A percentile compares a stretch with the other conserved stretches of the same genome.
These are phyloP conservation scores for Metarhizium rileyi DNA, from an alignment of 2,329 filamentous ascomycete genomes.

Conservation along the genomic window DNA sequence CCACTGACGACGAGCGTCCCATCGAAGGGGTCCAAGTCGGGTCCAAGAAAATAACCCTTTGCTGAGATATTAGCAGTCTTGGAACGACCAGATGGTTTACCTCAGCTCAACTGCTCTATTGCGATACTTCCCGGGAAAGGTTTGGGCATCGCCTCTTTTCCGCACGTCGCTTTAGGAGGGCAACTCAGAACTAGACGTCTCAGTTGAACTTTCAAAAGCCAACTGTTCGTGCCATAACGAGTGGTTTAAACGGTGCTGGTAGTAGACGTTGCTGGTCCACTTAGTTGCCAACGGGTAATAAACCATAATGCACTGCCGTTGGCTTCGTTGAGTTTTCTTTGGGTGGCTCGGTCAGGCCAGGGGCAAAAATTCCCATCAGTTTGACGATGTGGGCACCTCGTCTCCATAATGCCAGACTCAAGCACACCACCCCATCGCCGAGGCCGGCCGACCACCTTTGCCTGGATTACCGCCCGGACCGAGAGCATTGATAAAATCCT, in stretches of 20 bases:
- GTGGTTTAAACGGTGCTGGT: no score
- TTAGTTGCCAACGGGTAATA: no score
- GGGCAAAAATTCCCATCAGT: conserved; percentile 10
- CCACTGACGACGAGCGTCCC: no score
- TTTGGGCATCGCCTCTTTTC: background rate
- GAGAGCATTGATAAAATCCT: background rate
- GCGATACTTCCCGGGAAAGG: no score
- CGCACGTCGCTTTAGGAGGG: background rate
- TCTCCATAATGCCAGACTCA: conserved; percentile 6
- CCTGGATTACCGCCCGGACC: conserved; percentile 1
- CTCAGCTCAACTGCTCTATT: no score
- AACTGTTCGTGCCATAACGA: no score
- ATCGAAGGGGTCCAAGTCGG: no score
- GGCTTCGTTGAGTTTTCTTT: background rate
- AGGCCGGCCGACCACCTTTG: conserved; percentile 4
- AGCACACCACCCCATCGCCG: conserved; percentile 4
- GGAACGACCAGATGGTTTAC: no score
- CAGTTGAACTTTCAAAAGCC: background rate
- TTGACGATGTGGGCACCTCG: conserved; percentile 8
- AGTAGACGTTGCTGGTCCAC: no score
- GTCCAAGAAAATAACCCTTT: no score
- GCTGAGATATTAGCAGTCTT: no score
- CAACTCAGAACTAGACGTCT: background rate
- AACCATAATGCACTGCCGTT: conserved; percentile 8
- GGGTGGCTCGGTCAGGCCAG: conserved; percentile 7